Evolutionary conservation across 768 basidiomycete genomes (phyloP).

Genomic region (Tylopilus plumbeoviolaceoides): DNA sequence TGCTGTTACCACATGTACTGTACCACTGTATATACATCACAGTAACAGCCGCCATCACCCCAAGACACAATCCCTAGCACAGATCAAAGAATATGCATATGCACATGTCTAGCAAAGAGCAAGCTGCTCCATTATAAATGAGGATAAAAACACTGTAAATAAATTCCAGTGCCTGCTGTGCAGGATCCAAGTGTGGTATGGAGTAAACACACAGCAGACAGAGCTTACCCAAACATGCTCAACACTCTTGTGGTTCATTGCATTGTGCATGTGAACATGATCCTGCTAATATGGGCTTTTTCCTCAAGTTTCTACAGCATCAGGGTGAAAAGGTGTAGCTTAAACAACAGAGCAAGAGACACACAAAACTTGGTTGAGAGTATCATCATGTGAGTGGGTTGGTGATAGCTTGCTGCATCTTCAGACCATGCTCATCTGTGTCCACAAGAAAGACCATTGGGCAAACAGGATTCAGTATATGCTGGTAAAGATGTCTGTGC

Average conservation of each 20-base stretch:
- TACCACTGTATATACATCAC: no score
- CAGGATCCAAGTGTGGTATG: not conserved
- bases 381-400: conserved; percentile 59
- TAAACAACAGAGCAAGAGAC: conserved; percentile 25
- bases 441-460: conserved; percentile 68
- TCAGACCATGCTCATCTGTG: conserved; percentile 90
- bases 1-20: no score
- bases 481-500: conserved; percentile 74
- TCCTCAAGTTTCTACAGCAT: conserved; percentile 53
- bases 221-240: conserved; percentile 76
- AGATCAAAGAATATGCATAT: no score
- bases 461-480: conserved; percentile 48
- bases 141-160: no score
- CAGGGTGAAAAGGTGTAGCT: not conserved
- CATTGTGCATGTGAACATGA: conserved; percentile 78
- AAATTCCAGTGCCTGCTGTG: conserved; percentile 50
- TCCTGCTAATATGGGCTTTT: conserved; percentile 62
- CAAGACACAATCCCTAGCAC: no score
- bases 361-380: conserved; percentile 71
- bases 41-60: no score
- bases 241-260: conserved; percentile 58
- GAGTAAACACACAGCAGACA: no score
- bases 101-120: no score
- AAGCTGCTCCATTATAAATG: no score
- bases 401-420: conserved; percentile 82